Conservation (phyloP, 202 grass and related monocot species). For the Elaeis oleifera region DNA sequence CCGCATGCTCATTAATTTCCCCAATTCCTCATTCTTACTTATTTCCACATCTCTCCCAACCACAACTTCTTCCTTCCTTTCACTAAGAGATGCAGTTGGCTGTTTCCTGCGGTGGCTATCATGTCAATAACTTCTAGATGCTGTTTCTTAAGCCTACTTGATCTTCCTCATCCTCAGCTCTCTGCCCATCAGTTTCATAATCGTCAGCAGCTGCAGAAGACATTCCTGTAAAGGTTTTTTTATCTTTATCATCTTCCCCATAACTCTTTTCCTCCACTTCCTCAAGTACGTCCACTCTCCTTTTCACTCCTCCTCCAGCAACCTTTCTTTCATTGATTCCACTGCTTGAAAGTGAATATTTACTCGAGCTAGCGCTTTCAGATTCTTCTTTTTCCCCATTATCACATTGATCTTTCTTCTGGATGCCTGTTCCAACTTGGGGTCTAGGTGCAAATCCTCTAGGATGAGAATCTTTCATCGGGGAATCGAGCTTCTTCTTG, state of each 20-base stretch:
- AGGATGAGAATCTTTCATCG: conserved; percentile 35
- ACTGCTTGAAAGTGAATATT: conserved; percentile 3
- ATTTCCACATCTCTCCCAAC: not conserved
- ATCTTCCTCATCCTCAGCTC: conserved; percentile 29
- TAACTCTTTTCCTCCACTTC: conserved; percentile 1
- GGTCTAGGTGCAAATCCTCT: conserved; percentile 44
- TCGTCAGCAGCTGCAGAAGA: conserved; percentile 17
- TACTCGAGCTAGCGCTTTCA: not conserved
- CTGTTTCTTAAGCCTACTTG: not conserved
- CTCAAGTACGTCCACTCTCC: conserved; percentile 4
- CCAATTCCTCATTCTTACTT: conserved; percentile 1
- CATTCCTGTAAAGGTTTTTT: conserved; percentile 8
- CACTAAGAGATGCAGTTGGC: not conserved
- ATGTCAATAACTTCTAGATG: not conserved
- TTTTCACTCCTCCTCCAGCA: conserved; percentile 1
- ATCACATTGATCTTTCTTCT: conserved; percentile 37
- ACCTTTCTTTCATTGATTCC: conserved; percentile 3
- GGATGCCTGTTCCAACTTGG: conserved; percentile 22
- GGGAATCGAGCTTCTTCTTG: conserved; percentile 36
- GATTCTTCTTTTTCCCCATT: conserved; percentile 2
- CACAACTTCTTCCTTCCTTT: conserved; percentile 13
- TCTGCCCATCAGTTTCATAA: conserved; percentile 32
- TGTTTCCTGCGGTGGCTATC: conserved; percentile 16
- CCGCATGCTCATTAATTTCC: not conserved
- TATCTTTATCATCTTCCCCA: conserved; percentile 3